Conservation (phyloP, 805 yeast species). For the Ogataea minuta region DNA sequence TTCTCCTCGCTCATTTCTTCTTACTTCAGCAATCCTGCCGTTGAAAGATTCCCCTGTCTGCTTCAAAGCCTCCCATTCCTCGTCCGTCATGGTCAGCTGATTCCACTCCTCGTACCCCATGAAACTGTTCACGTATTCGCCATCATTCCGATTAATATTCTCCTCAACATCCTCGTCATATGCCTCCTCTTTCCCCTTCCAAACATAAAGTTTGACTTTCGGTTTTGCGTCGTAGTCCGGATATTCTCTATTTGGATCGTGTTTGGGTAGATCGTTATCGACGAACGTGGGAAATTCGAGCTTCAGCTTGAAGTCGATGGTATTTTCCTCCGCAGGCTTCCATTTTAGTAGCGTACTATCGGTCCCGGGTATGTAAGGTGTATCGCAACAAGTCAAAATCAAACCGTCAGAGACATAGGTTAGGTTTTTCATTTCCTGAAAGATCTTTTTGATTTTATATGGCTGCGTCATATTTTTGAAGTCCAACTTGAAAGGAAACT, state of each 20-base stretch:
- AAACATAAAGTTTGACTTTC: conserved; percentile 59
- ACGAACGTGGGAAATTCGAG: conserved; percentile 56
- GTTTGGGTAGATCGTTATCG: conserved; percentile 63
- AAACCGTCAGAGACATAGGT: conserved; percentile 93
- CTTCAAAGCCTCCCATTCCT: conserved; percentile 80
- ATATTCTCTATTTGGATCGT: conserved; percentile 69
- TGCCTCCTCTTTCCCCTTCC: conserved; percentile 60
- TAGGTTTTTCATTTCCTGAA: conserved; percentile 64
- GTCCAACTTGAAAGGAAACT: conserved; percentile 82
- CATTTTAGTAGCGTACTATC: conserved; percentile 85
- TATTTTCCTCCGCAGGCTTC: conserved; percentile 96
- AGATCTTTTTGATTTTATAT: conserved; percentile 72
- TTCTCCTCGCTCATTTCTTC: conserved; percentile 58
- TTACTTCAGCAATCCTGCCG: conserved; percentile 85
- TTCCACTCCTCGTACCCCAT: conserved; percentile 63
- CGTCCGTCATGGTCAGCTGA: conserved; percentile 57
- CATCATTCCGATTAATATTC: conserved; percentile 33
- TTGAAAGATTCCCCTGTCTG: conserved; percentile 74
- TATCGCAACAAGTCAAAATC: conserved; percentile 85
- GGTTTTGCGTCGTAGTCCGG: conserved; percentile 83
- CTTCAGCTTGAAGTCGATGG: conserved; percentile 79
- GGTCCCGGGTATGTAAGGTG: conserved; percentile 87
- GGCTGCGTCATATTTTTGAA: conserved; percentile 87
- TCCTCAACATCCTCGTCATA: conserved; percentile 38
- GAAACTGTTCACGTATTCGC: conserved; percentile 33